Base-by-base conservation (phyloP, 495 filamentous ascomycete genomes). In the Rhypophila decipiens region DNA sequence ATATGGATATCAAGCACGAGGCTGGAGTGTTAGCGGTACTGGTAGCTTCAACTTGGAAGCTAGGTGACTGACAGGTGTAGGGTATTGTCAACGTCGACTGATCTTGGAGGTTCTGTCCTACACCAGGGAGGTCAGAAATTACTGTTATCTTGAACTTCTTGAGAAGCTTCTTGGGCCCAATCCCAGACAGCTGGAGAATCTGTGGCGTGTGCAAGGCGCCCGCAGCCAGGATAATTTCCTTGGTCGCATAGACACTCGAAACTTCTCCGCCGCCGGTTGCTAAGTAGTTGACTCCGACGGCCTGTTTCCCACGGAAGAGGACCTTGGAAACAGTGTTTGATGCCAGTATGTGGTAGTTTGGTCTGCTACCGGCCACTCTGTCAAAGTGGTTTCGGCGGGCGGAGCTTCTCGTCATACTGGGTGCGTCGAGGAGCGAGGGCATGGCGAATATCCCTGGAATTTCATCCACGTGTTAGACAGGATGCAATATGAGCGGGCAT, bases 121-220 rank as follows among this genome's bases (percentile, higher is more conserved):
- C 80, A 52, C 85, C 86, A 17, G 84, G 84, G 24, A 90, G 74
- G 50, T 89, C 75, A 51, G 78, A 77, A 17, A 86, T 66, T 10
- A 90, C 75, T 10, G 78, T 74, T 47, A 95, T 90, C 3, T 70
- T 70, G 42, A 89, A 71, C 22, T 68, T 64, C 24, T 74, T 59
- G 33, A 93, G 82, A 46, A 90, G 84, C 48, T 76, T 53, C 36
- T 70, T 65, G 15, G 84, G 83, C 15, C 88, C 88, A 38, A 95
- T 73, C 15, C 87, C 87, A 36, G 85, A 90, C 21, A 85, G 77
- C 44, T 90, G 70, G 11, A 79, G 61, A n/a, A 82, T 64, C 47
- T 82, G 77, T 15, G 77, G 79, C 3, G 77, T 77, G 35, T 76
- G 69, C 5, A 84, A 42, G n/a, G 73, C 67, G 12, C 80, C 80